Conservation (phyloP, 2,329 filamentous ascomycete genomes). For the Clarireedia homoeocarpa region DNA sequence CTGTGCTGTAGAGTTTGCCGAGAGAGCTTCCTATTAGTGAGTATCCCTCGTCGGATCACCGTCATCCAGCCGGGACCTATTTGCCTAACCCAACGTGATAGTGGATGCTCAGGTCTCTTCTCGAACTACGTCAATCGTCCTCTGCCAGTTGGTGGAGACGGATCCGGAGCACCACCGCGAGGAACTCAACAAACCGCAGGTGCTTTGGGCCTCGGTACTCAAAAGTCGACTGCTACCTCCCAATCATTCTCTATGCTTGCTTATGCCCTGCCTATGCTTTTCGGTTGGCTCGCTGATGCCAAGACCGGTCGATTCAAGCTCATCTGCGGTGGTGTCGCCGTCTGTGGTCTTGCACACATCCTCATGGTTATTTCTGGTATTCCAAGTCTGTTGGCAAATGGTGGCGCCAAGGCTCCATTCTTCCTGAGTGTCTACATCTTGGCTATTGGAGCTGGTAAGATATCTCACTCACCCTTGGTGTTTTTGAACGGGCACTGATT, state of each 20-base stretch:
- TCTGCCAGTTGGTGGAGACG: slow-evolving; percentile 40
- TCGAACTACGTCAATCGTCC: slow-evolving; percentile 55
- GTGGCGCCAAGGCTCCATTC: slow-evolving; percentile 54
- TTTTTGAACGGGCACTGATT: slow-evolving; percentile 53
- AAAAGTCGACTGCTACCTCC: slow-evolving; percentile 42
- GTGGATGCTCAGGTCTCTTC: slow-evolving; percentile 5
- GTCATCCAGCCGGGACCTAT: slow-evolving; percentile 26
- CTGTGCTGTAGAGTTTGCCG: slow-evolving; percentile 66
- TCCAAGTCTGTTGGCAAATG: slow-evolving; percentile 44
- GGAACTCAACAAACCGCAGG: slow-evolving; percentile 36
- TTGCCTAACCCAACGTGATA: neutral
- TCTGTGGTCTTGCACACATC: slow-evolving; percentile 53
- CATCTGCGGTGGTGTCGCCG: slow-evolving; percentile 38
- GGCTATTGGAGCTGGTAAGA: slow-evolving; percentile 31
- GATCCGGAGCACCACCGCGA: slow-evolving; percentile 31
- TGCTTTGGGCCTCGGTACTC: slow-evolving; percentile 50
- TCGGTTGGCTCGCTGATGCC: slow-evolving; percentile 52
- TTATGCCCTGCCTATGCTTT: slow-evolving; percentile 40
- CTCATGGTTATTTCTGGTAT: slow-evolving; percentile 57
- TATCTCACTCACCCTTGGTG: slow-evolving; percentile 36
- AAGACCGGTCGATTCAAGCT: slow-evolving; percentile 59
- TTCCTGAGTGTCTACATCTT: slow-evolving; percentile 24
- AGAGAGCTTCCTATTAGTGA: slow-evolving; percentile 73
- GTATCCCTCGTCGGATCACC: slow-evolving; percentile 41
- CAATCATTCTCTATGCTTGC: slow-evolving; percentile 45